A percentile compares a stretch with the other conserved stretches of the same genome.
phyloP scores from a whole-genome alignment of 208 protist genomes.

The Leishmania tropica region DNA sequence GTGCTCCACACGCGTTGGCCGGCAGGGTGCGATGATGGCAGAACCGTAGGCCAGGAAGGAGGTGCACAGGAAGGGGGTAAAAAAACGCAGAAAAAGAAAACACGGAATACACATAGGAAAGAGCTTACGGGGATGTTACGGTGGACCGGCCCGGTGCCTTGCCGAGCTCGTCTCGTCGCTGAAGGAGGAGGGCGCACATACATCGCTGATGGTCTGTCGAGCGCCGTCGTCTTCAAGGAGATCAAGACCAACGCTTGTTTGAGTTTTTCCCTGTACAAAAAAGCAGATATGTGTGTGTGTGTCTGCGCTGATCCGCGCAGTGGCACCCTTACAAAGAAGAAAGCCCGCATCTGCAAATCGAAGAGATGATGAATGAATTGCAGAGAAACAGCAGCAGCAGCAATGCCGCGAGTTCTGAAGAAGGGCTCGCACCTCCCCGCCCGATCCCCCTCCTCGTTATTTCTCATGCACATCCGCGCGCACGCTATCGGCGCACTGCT shows the following conservation, averaged over 20 bases:
- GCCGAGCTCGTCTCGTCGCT: neutral
- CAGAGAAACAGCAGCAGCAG: conserved; percentile 1
- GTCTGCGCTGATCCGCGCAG: neutral
- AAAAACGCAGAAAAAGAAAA: neutral
- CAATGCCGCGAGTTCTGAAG: neutral
- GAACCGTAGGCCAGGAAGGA: neutral
- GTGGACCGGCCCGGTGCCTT: neutral
- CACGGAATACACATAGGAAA: neutral
- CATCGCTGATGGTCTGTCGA: neutral
- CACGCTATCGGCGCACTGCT: neutral
- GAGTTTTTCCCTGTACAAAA: too few relatives aligned
- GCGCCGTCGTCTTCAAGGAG: neutral
- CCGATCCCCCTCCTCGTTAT: neutral
- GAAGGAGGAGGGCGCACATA: neutral
- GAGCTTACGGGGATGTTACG: too few relatives aligned
- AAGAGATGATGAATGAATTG: neutral
- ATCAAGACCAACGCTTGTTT: neutral
- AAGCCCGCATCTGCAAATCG: neutral
- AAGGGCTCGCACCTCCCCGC: neutral
- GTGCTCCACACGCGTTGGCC: neutral
- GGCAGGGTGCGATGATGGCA: neutral
- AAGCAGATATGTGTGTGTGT: neutral
- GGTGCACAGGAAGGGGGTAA: neutral
- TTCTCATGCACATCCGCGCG: neutral
- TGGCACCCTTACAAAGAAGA: neutral